Conservation (phyloP, 2,329 filamentous ascomycete genomes). For the Thielaviopsis cerberus region DNA sequence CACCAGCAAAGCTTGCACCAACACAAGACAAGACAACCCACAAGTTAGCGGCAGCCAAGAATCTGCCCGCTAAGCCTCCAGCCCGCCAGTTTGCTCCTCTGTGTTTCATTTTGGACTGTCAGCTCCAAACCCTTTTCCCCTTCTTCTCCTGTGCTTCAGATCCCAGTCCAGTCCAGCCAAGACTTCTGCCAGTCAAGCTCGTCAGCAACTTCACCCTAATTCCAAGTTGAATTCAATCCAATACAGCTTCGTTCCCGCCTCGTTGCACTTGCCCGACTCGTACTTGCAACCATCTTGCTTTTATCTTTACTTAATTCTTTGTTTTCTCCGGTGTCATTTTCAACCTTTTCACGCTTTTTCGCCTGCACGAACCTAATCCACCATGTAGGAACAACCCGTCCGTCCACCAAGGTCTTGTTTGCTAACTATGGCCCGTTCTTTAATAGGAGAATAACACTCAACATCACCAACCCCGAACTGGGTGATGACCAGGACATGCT, state of each 20-base stretch:
- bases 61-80: neutral
- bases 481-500: conserved; percentile 48
- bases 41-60: neutral
- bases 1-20: neutral
- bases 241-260: neutral
- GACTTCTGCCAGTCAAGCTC: neutral
- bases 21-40: too few relatives aligned
- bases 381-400: neutral
- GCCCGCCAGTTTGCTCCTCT: neutral
- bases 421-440: conserved; percentile 11
- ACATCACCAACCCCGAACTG: conserved; percentile 56
- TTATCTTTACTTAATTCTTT: neutral
- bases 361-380: neutral
- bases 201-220: neutral
- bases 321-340: neutral
- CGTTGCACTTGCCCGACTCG: neutral
- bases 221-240: neutral
- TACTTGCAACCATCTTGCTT: neutral
- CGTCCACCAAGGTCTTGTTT: neutral
- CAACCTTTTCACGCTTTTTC: neutral
- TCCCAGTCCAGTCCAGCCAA: too few relatives aligned
- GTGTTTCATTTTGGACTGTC: neutral
- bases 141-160: neutral
- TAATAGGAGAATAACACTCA: conserved; percentile 68
- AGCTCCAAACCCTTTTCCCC: neutral